Evolutionary conservation across 306 rosid species (phyloP), one percentile per base, ranked within the genome.

Genomic region (Fragaria ananassa): DNA sequence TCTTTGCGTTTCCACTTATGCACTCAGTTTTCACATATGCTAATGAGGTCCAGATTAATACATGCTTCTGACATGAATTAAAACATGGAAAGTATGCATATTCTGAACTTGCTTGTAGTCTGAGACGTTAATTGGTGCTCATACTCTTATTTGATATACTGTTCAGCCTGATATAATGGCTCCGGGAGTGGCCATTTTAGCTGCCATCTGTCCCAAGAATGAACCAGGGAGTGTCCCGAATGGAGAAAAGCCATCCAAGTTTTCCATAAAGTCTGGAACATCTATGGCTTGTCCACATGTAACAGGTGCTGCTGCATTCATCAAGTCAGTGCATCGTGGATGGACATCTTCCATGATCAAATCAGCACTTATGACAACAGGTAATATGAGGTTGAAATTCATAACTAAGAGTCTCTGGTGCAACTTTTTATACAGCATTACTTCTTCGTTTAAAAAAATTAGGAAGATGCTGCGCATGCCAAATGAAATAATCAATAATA

Each of bases 211-310:
- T 76, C 97, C 98, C n/a, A 31, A 53, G 39, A 85, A 69, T 14
- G 97, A 90, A 51, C 79, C 82, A 10, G 93, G 91, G 51, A 83
- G 86, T 37, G 81, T 83, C 69, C 93, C 96, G 41, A 14, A 80
- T 8, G 93, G 93, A 46, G 73, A 83, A 77, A 90, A 78, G 23
- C 90, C 93, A 29, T 85, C 98, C 60, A 42, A 65, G 21, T 95
- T 84, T 87, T 83, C 79, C 56, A 70, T 92, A 72, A 90, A 29
- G 78, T 92, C 98, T 2, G 97, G 98, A 21, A 95, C 98, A 35
- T 95, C 98, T 12, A 95, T 95, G 98, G 91, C 98, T 35, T 95
- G 98, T 80, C 98, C 98, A 21, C 98, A 95, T 66, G 97, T 92
- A 27, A 79, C 98, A 9, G 97, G 98, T 6, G 96, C 96, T 56